Evolutionary conservation across 2,329 filamentous ascomycete species (phyloP).

Genomic region (Sclerotinia minor): DNA sequence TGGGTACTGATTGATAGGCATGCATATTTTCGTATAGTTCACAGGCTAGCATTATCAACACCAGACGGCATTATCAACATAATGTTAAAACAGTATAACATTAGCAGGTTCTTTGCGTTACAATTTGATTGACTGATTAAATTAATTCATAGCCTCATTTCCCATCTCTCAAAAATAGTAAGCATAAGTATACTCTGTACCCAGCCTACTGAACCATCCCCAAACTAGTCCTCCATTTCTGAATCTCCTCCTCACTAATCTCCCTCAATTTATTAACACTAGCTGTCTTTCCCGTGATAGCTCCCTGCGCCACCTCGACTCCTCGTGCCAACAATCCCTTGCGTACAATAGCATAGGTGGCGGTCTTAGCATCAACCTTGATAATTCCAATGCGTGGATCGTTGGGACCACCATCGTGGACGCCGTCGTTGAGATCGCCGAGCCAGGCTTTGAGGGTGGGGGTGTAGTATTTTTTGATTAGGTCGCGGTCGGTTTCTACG

Average conservation of each 20-base stretch:
- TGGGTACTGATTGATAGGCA: background rate
- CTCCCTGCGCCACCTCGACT: slow-evolving; percentile 73
- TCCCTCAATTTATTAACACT: slow-evolving; percentile 75
- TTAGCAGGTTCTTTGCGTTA: background rate
- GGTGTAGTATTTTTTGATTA: slow-evolving; percentile 75
- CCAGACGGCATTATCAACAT: background rate
- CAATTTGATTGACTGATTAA: background rate
- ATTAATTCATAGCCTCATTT: background rate
- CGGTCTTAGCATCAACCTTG: slow-evolving; percentile 69
- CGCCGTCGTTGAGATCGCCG: slow-evolving; percentile 80
- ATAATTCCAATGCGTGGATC: slow-evolving; percentile 84
- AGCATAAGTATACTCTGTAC: background rate
- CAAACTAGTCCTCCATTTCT: slow-evolving; percentile 23
- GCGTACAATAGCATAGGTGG: slow-evolving; percentile 67
- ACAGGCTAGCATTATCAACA: background rate
- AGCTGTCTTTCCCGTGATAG: slow-evolving; percentile 69
- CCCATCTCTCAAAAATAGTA: no score
- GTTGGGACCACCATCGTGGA: slow-evolving; percentile 76
- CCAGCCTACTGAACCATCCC: slow-evolving; percentile 14
- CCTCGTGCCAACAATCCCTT: slow-evolving; percentile 64
- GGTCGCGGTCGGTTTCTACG: slow-evolving; percentile 66
- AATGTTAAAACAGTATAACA: background rate
- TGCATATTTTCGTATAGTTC: background rate
- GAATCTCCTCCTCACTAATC: slow-evolving; percentile 64
- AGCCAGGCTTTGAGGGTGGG: slow-evolving; percentile 78